Conservation (phyloP, 495 filamentous ascomycete genomes). For the Lindgomyces ingoldianus region DNA sequence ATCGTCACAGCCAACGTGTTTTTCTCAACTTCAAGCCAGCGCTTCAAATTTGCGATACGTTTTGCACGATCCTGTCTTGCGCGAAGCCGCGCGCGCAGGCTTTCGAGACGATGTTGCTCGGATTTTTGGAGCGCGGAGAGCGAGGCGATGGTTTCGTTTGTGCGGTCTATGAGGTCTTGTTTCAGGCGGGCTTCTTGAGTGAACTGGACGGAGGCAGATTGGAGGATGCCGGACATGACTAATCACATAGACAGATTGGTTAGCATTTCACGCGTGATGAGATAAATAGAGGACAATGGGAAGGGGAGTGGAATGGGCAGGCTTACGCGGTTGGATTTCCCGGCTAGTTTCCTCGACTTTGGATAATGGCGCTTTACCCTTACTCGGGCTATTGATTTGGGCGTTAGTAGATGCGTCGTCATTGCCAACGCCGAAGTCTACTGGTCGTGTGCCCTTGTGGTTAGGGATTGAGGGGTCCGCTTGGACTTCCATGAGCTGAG, state of each 20-base stretch:
- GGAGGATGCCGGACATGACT: constrained; percentile 57
- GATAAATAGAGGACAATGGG: too few species aligned
- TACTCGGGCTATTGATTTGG: constrained; percentile 42
- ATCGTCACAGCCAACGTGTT: constrained; percentile 43
- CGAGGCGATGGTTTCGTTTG: constrained; percentile 74
- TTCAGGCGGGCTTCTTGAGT: constrained; percentile 74
- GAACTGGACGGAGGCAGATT: constrained; percentile 71
- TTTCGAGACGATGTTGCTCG: constrained; percentile 68
- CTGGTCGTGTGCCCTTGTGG: constrained; percentile 77
- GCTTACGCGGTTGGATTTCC: constrained; percentile 57
- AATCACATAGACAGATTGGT: too few species aligned
- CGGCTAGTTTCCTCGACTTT: constrained; percentile 41
- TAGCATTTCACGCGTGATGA: too few species aligned
- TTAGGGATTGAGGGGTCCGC: constrained; percentile 89
- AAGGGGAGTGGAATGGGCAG: too few species aligned
- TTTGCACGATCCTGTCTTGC: constrained; percentile 60
- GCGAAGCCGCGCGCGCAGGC: constrained; percentile 61
- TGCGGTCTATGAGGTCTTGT: constrained; percentile 75
- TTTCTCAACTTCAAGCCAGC: constrained; percentile 55
- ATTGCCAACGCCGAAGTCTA: constrained; percentile 90
- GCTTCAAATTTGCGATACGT: constrained; percentile 61
- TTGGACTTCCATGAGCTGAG: constrained; percentile 88
- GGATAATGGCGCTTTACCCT: constrained; percentile 40
- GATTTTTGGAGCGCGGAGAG: constrained; percentile 75
- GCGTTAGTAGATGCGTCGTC: constrained; percentile 50